Conservation (phyloP, 495 filamentous ascomycete species). For the Hyaloscypha hepaticicola region DNA sequence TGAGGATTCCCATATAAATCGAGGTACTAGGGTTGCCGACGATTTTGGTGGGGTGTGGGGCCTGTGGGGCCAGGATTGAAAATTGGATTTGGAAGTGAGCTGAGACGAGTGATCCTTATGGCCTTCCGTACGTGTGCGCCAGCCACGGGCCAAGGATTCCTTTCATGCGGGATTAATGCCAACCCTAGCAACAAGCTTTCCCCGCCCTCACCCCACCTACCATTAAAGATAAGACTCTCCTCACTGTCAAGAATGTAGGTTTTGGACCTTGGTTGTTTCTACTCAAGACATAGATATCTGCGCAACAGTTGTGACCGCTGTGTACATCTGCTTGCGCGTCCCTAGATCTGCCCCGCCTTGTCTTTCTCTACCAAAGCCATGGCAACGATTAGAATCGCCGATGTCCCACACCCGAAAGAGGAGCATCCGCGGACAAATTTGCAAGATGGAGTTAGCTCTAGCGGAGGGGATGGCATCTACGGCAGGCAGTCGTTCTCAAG, state of each 20-base stretch:
- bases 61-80: too few relatives aligned
- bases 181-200: background rate
- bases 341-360: background rate
- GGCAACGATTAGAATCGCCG: constrained; percentile 17
- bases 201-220: constrained; percentile 30
- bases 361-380: constrained; percentile 5
- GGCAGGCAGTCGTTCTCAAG: constrained; percentile 6
- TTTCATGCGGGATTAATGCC: background rate
- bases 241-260: constrained; percentile 2
- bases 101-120: too few relatives aligned
- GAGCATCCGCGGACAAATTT: background rate
- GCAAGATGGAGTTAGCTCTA: constrained; percentile 5
- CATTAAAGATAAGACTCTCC: constrained; percentile 5
- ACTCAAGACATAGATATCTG: constrained; percentile 3
- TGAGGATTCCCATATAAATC: too few relatives aligned
- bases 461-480: constrained; percentile 8
- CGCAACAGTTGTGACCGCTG: background rate
- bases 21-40: too few relatives aligned
- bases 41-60: too few relatives aligned
- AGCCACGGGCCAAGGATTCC: background rate
- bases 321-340: constrained; percentile 3
- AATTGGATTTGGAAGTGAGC: too few relatives aligned
- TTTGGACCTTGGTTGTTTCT: background rate
- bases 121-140: background rate
- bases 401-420: constrained; percentile 11